Percentiles rank a stretch among this genome's conserved stretches.
phyloP scores from a whole-genome alignment of 352 stramenopile species.

The Phytopythium sindhum region DNA sequence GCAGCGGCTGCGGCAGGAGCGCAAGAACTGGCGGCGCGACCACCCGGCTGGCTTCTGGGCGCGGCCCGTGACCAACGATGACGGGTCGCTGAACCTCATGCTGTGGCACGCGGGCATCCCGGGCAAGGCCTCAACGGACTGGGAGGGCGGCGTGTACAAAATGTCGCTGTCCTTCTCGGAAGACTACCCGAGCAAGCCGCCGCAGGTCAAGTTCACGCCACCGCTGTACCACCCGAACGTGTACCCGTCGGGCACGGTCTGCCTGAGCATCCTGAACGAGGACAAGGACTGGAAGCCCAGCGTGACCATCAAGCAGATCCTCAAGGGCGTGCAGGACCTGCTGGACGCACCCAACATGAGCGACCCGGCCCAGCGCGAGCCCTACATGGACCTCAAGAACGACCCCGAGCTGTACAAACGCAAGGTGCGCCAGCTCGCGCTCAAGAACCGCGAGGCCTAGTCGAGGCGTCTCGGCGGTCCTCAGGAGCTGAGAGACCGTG shows the following conservation, averaged over 20 bases:
- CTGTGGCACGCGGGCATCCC: constrained; percentile 96
- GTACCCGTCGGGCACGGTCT: constrained; percentile 97
- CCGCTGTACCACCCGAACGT: constrained; percentile 97
- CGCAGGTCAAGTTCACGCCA: constrained; percentile 98
- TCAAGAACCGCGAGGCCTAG: constrained; percentile 85
- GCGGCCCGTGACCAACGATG: constrained; percentile 87
- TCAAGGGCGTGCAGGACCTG: constrained; percentile 95
- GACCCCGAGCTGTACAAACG: constrained; percentile 87
- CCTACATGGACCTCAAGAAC: constrained; percentile 88
- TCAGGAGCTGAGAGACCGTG: too few relatives aligned
- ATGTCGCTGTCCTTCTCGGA: constrained; percentile 96
- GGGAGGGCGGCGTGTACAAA: constrained; percentile 97
- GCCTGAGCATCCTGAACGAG: constrained; percentile 98
- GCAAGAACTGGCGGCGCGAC: constrained; percentile 94
- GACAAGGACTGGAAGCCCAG: constrained; percentile 98
- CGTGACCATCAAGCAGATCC: constrained; percentile 97
- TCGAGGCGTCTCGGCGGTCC: not conserved
- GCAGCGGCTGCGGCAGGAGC: constrained; percentile 89
- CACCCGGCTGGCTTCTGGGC: constrained; percentile 97
- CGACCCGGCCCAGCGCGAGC: constrained; percentile 83
- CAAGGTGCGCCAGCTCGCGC: constrained; percentile 77
- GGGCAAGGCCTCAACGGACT: constrained; percentile 94
- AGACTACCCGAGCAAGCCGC: constrained; percentile 97
- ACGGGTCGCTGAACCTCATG: constrained; percentile 97
- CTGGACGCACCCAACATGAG: constrained; percentile 87